Evolutionary conservation across 495 filamentous ascomycete genomes (phyloP).

Genomic region (Hypoxylon intermedium): DNA sequence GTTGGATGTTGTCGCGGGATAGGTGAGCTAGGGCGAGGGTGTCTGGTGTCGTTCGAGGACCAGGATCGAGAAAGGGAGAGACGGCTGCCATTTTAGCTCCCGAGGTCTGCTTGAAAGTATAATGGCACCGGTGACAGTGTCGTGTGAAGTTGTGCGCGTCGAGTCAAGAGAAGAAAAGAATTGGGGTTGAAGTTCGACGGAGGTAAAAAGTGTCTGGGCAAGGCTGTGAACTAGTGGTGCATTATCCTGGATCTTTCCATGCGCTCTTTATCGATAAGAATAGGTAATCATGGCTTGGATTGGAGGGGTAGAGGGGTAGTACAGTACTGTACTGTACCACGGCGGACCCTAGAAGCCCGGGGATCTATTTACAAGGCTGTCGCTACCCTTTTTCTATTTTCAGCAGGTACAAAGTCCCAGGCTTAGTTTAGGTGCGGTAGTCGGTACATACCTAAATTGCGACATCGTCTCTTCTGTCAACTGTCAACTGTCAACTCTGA

Average conservation of each 20-base stretch:
- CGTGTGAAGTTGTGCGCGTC: too few species aligned
- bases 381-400: neutral
- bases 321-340: neutral
- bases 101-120: neutral
- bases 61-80: constrained; percentile 78
- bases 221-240: neutral
- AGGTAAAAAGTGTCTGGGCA: neutral
- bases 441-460: constrained; percentile 6
- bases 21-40: constrained; percentile 81
- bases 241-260: too few species aligned
- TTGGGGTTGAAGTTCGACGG: neutral
- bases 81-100: constrained; percentile 40
- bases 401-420: neutral
- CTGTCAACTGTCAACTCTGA: too few species aligned
- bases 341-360: constrained; percentile 11
- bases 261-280: neutral
- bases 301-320: neutral
- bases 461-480: constrained; percentile 20
- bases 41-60: constrained; percentile 59
- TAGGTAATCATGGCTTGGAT: neutral
- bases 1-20: constrained; percentile 79
- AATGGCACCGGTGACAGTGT: too few species aligned
- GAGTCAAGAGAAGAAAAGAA: neutral
- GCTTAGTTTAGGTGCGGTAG: neutral
- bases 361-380: constrained; percentile 6